Evolutionary conservation across 768 basidiomycete genomes (phyloP), one percentile per base, ranked within the genome.

Genomic region (Dacryopinax spathularia): DNA sequence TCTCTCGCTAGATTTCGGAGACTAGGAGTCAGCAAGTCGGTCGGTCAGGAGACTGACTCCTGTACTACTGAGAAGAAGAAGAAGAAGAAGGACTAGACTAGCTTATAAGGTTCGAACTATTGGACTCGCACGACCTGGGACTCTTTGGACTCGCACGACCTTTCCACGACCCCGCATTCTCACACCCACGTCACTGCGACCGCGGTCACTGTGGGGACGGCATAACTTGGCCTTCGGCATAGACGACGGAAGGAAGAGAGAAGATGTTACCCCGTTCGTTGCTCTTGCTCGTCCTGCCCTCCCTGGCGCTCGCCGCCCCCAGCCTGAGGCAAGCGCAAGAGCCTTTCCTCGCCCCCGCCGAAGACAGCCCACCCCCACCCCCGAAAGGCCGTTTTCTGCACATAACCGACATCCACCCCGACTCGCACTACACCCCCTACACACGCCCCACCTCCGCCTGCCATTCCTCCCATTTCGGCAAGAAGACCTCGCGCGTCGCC

Each of bases 371-470:
- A 56, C 15, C n/a, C 60, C 9, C 22, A 60, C 34, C 33, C 18
- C 62, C 41, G 25, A 81, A 82, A 63, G 87, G 87, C 10, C 81
- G 87, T 48, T 91, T 90, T 73, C 72, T 91, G 27, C 88, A 90
- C 69, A 83, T 91, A 66, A 89, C 88, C 22, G 90, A 92, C 73
- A 82, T 91, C 64, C 90, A 92, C 69, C 89, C 89, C 34, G 89
- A 91, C 74, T 82, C 83, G 22, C 75, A 80, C 73, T 91, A 90
- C 72, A 67, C 69, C 7, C 68, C 70, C 22, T 77, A 78, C 39
- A 73, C 82, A n/a, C 79, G 83, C 7, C 75, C 80, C 65, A 77
- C 77, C n/a, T 82, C 78, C 3, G 79, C 84, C 10, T 92, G 90
- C 68, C 90, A 91, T 70, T 33, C 33, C 22, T 1, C 36, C 10